Conservation (phyloP, 2,329 filamentous ascomycete genomes). For the Fusarium musae region DNA sequence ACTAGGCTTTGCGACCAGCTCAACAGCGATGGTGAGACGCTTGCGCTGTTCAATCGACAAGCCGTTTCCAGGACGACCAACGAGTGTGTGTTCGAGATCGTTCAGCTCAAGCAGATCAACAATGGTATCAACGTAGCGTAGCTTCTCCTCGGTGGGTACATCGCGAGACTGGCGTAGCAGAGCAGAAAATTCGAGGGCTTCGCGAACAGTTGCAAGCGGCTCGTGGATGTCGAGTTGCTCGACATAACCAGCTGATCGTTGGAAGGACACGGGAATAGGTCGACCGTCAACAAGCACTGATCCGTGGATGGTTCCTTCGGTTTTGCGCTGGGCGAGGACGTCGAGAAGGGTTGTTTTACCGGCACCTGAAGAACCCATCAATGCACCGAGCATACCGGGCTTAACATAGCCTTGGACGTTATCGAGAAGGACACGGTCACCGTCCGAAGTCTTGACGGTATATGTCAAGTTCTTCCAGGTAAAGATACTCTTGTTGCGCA, state of each 20-base stretch:
- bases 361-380: constrained; percentile 84
- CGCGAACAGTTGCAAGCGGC: constrained; percentile 76
- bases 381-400: constrained; percentile 78
- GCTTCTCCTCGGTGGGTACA: constrained; percentile 72
- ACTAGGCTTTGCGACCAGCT: constrained; percentile 69
- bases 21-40: constrained; percentile 68
- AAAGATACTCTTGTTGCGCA: constrained; percentile 74
- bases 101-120: constrained; percentile 70
- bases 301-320: constrained; percentile 78
- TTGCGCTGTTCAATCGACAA: constrained; percentile 65
- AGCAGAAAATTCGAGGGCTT: constrained; percentile 80
- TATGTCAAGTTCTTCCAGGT: constrained; percentile 80
- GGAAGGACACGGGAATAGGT: constrained; percentile 77
- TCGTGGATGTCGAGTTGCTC: constrained; percentile 86
- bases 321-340: constrained; percentile 81
- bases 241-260: constrained; percentile 82
- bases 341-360: constrained; percentile 89
- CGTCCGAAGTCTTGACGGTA: constrained; percentile 69
- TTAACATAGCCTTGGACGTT: constrained; percentile 87
- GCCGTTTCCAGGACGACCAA: constrained; percentile 61
- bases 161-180: constrained; percentile 76
- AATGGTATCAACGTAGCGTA: constrained; percentile 80
- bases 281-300: constrained; percentile 81
- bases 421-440: constrained; percentile 77
- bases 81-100: constrained; percentile 59